These are phyloP conservation scores for Metschnikowia santaceciliae DNA, from an alignment of 805 yeast genomes.

Conservation along the genomic window DNA sequence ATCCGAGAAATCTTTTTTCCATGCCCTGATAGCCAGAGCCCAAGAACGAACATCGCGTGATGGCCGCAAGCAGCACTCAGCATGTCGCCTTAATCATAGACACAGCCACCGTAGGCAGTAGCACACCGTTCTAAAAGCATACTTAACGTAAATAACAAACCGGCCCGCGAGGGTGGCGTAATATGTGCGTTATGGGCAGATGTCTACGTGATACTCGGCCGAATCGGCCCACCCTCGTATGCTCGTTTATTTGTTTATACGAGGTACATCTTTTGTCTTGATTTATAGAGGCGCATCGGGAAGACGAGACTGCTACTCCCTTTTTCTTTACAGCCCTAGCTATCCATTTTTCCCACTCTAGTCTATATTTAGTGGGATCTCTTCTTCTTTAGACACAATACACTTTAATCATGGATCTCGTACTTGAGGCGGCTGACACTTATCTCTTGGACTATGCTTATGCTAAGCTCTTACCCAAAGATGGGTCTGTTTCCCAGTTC, in stretches of 20 bases:
- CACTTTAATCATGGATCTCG: constrained; percentile 69
- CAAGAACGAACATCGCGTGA: not conserved
- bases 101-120: not conserved
- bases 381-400: not conserved
- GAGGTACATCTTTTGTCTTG: not conserved
- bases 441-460: constrained; percentile 70
- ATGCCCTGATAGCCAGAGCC: no score
- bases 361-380: not conserved
- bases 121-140: not conserved
- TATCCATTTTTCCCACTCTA: not conserved
- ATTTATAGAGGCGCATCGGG: constrained; percentile 2
- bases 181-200: constrained; percentile 1
- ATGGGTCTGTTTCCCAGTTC: constrained; percentile 36
- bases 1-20: no score
- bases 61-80: not conserved
- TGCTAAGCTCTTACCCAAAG: constrained; percentile 62
- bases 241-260: constrained; percentile 10
- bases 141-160: not conserved
- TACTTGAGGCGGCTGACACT: constrained; percentile 75
- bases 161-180: not conserved
- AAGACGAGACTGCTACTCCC: not conserved
- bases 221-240: constrained; percentile 14
- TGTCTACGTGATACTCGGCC: constrained; percentile 7
- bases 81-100: not conserved
- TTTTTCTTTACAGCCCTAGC: not conserved